These are phyloP conservation scores for Zalaria sp. DNA, from an alignment of 2,329 filamentous ascomycete genomes.

Conservation along the genomic window DNA sequence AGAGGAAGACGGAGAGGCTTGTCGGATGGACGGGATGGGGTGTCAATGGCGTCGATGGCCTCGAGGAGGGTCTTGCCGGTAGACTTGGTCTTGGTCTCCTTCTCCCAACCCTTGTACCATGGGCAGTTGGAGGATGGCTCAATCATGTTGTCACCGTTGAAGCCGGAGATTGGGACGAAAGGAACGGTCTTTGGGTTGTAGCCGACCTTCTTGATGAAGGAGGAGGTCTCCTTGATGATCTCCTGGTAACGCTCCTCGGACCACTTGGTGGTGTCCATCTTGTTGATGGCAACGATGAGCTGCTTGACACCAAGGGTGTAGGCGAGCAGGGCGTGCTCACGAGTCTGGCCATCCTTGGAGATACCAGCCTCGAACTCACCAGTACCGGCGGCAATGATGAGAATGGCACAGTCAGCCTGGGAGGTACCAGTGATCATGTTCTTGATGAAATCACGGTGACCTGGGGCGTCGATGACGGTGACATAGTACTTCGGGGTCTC, in stretches of 20 bases:
- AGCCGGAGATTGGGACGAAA: slow-evolving; percentile 99
- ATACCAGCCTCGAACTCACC: slow-evolving; percentile 99
- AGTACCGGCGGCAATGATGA: slow-evolving; percentile 99
- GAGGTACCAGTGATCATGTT: slow-evolving; percentile 99
- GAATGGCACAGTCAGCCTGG: slow-evolving; percentile 98
- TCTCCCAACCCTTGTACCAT: slow-evolving; percentile 99
- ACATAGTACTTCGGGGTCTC: slow-evolving; percentile 93
- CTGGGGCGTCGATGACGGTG: slow-evolving; percentile 97
- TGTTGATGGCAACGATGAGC: slow-evolving; percentile 99
- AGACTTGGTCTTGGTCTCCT: slow-evolving; percentile 86
- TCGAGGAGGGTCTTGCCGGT: slow-evolving; percentile 97
- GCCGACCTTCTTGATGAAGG: slow-evolving; percentile 99
- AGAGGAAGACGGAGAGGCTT: slow-evolving; percentile 99
- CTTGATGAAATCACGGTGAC: slow-evolving; percentile 99
- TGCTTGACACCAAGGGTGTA: slow-evolving; percentile 99
- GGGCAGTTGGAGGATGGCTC: slow-evolving; percentile 78
- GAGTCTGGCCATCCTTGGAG: slow-evolving; percentile 99
- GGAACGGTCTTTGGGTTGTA: slow-evolving; percentile 99
- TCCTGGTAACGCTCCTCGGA: slow-evolving; percentile 90
- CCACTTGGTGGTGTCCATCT: slow-evolving; percentile 99
- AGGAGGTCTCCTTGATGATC: slow-evolving; percentile 99
- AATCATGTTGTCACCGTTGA: slow-evolving; percentile 99
- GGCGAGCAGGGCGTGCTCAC: slow-evolving; percentile 99
- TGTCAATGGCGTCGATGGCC: slow-evolving; percentile 93
- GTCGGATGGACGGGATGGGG: slow-evolving; percentile 84